Evolutionary conservation across 1,139 yeast species (phyloP), one percentile per base, ranked within the genome.

Genomic region (Kodamaea alishanica): DNA sequence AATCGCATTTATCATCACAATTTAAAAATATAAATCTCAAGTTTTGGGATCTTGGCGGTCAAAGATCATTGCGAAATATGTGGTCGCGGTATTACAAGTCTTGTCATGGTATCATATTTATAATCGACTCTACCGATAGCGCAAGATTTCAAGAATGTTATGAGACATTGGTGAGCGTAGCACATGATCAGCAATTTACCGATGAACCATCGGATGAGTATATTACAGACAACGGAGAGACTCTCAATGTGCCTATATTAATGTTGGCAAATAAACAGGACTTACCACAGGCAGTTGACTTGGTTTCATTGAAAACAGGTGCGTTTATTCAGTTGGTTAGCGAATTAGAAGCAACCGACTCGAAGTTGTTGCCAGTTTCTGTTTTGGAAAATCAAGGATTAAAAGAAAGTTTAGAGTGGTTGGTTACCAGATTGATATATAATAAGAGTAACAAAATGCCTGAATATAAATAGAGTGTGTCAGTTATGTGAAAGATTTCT

Each of bases 11-110:
- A 34, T 48, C 64, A 15, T 49, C 63, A 8, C 64, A 61, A 33
- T 67, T 79, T 43, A 72, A 75, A 43, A 75, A 76, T 38, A 71
- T 76, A 38, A 70, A 75, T 43, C 66, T 92, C 42, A 87, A 89
- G 56, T 78, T 92, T 51, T 92, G 97, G 97, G 98, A 92, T 61
- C 79, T 92, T 31, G 97, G 97, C 6, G 98, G 98, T 5, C 97
- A 92, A 60, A 82, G 80, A 54, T 73, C 86, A 23, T 67, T 92
- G 37, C 71, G 97, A 35, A 70, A 79, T 28, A 73, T 92, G 73
- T 92, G 98, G 98, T 75, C 84, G 9, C 79, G 88, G 42, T 92
- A 92, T 65, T 92, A 81, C 62, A 68, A 73, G 24, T 85, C 83
- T 41, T 86, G 96, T 40, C 97, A 92, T 60, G 97, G 94, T 0